Evolutionary conservation across 2,329 filamentous ascomycete species (phyloP).

Genomic region (Alternaria alternata): DNA sequence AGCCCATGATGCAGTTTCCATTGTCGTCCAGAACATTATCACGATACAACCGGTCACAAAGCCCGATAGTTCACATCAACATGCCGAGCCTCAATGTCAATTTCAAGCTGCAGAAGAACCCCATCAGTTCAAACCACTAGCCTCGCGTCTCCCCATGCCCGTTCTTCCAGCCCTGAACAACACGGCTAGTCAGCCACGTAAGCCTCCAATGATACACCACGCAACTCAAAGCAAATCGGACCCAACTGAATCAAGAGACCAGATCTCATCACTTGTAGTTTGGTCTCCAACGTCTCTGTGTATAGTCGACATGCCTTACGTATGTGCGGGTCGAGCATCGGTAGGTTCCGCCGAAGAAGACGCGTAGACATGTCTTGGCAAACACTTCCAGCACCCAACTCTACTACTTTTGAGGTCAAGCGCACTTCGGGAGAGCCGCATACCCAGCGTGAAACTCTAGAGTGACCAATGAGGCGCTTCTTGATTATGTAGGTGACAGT

Average conservation of each 20-base stretch:
- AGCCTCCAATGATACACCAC: neutral
- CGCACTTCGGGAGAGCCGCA: neutral
- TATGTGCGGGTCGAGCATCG: neutral
- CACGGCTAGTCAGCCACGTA: neutral
- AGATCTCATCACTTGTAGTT: neutral
- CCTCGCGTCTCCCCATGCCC: neutral
- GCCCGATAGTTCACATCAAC: no score
- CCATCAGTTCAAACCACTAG: neutral
- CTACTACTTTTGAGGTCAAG: neutral
- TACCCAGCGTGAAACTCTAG: neutral
- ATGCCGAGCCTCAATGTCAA: no score
- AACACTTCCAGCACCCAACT: neutral
- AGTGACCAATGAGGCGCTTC: neutral
- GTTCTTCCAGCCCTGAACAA: neutral
- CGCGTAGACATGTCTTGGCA: slow-evolving; percentile 2
- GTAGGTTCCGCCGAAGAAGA: neutral
- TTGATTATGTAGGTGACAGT: neutral
- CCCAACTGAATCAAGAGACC: neutral
- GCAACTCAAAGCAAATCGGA: neutral
- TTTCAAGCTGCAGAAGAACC: no score
- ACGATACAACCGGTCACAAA: no score
- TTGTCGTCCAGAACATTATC: neutral
- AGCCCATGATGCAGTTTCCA: neutral
- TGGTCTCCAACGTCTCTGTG: neutral
- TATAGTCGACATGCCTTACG: neutral